Conservation (phyloP, 2,329 filamentous ascomycete genomes). For the Aphanocladium album region DNA sequence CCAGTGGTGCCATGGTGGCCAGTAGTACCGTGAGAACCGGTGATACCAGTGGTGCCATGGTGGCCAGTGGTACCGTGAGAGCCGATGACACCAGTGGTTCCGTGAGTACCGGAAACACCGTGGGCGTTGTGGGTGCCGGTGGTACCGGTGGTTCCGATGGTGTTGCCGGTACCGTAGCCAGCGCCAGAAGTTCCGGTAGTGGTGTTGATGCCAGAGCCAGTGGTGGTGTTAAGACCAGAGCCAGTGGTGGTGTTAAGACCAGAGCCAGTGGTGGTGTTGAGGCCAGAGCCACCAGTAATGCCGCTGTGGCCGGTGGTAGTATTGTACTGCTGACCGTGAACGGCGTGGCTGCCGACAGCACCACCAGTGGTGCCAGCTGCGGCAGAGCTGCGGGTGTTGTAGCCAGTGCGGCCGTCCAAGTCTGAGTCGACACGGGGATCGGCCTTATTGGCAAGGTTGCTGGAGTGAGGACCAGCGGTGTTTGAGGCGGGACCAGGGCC, state of each 20-base stretch:
- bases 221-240: neutral
- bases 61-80: neutral
- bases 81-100: constrained; percentile 15
- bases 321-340: constrained; percentile 27
- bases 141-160: constrained; percentile 20
- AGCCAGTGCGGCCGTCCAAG: constrained; percentile 31
- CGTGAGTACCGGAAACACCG: constrained; percentile 17
- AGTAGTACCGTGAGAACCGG: constrained; percentile 16
- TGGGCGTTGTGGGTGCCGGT: constrained; percentile 9
- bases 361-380: constrained; percentile 11
- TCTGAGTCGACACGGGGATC: constrained; percentile 51
- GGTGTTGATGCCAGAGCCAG: constrained; percentile 17
- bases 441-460: constrained; percentile 39
- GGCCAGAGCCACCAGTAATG: neutral
- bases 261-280: constrained; percentile 9
- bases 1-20: constrained; percentile 20
- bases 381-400: constrained; percentile 16
- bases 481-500: constrained; percentile 16
- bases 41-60: constrained; percentile 11
- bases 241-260: neutral
- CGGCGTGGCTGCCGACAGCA: constrained; percentile 35
- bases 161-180: constrained; percentile 21
- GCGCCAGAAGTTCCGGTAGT: constrained; percentile 11
- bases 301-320: constrained; percentile 24
- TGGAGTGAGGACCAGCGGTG: constrained; percentile 35